Conservation (phyloP, 441 rosid genomes). For the Metrosideros polymorpha region DNA sequence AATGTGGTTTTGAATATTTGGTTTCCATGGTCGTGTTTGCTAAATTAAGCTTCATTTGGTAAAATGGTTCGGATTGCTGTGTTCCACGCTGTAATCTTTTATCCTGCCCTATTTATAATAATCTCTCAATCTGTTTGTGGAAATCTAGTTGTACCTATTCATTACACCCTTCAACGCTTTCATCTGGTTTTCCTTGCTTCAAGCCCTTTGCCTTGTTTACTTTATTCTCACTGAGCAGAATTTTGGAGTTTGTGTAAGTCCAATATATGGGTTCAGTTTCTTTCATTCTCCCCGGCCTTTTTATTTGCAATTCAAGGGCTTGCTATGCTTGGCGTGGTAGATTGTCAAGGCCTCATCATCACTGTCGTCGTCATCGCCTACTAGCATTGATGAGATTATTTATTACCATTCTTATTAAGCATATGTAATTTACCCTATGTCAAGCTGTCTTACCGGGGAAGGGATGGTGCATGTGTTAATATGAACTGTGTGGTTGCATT, state of each 20-base stretch:
- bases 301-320: neutral
- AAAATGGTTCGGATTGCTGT: neutral
- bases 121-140: neutral
- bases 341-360: neutral
- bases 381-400: neutral
- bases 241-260: neutral
- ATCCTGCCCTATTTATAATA: neutral
- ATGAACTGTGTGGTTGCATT: neutral
- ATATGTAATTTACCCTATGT: neutral
- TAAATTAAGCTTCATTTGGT: neutral
- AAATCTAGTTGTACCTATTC: neutral
- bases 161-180: neutral
- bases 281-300: neutral
- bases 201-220: neutral
- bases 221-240: neutral
- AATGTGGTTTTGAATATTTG: neutral
- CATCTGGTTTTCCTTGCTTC: neutral
- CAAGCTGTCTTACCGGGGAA: neutral
- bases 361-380: neutral
- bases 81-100: neutral
- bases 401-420: neutral
- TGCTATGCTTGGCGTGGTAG: neutral
- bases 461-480: neutral
- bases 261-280: neutral
- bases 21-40: neutral